Base-by-base conservation (phyloP, 345 rosid species). In the Eutrema heterophyllum region DNA sequence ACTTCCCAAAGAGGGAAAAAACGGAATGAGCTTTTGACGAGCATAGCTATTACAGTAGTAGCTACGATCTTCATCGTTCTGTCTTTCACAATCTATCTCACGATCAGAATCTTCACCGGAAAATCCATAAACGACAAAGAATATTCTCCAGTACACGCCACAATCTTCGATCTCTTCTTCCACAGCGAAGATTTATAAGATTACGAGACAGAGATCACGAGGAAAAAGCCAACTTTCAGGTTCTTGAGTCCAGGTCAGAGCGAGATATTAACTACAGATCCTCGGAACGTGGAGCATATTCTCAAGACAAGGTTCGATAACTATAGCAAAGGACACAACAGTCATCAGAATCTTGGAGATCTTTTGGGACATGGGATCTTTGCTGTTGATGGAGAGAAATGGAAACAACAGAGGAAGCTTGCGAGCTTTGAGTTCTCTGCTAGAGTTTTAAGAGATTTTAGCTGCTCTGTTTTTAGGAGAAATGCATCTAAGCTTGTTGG, bases 291-390 rank as follows among this genome's bases (percentile, higher is more conserved):
- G 1, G 90, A 90, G 79, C 89, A 90, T 58, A 30, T 92, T 0
- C 72, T 88, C 38, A 88, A 86, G 71, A 77, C 88, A 4, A 81
- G 68, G 0, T 93, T 87, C n/a, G 84, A 83, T 7, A 73, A 53
- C 27, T 88, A 86, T 48, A 65, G 68, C 1, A 93, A 89, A 64
- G 96, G 98, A 3, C 39, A 24, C 7, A 12, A 7, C 11, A 60
- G 70, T 52, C 67, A 67, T 2, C 78, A 73, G 16, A 70, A 85
- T 5, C 5, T 75, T 0, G 52, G 11, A 0, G 92, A 90, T 57
- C 77, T 93, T 61, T 63, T 90, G 6, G 97, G 98, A 18, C 78
- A 85, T n/a, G 98, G 98, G n/a, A 89, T 93, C 1, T 89, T 89
- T 15, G 76, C 72, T 11, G 96, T 79, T 36, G 89, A 93, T 69